Evolutionary conservation across 768 basidiomycete species (phyloP), one percentile per base, ranked within the genome.

Genomic region (Dendrothele bispora): DNA sequence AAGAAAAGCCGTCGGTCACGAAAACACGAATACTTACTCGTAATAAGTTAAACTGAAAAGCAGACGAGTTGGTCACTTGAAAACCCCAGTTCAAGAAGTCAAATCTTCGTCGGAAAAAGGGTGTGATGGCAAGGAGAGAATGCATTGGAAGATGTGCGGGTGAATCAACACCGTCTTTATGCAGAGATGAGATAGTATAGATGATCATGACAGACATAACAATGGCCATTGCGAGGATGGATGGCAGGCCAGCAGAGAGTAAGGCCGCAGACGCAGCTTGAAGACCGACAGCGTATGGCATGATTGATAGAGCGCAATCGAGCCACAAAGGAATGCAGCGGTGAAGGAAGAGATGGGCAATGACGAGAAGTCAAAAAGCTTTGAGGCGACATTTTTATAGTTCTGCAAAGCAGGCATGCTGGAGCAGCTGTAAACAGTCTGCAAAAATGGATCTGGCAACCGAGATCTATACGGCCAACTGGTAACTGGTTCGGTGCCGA

Each of bases 21-120:
- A 35, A 50, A 32, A 34, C 42, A 40, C 5, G 39, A n/a, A n/a
- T 17, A 73, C 84, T 53, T 63, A 88, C 88, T 46, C 71, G 72
- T 54, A 88, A 65, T 55, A 90, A 72, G 29, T 79, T 75, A 68
- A 90, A 88, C 67, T 83, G 82, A 58, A 84, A 90, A 32, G 84
- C 58, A 47, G 74, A 73, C 53, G 83, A 74, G 3, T 84, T 84
- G 22, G 84, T 84, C 43, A 76, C 77, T 50, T 78, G 75, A 63
- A 88, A 87, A 12, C 82, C 86, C 70, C 81, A 79, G 57, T 80
- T 82, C 50, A 90, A 60, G 62, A 90, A 90, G 58, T 88, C 86
- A 58, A 82, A 82, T 44, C 86, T 77, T 55, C 66, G 69, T 38
- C 76, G 78, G 62, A 88, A 88, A 73, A 90, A 90, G 14, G 85